A percentile compares a stretch with the other conserved stretches of the same genome.
Evolutionary conservation across 192 early-diverging fungal genomes (phyloP).

Genomic region (Coemansia sp.): DNA sequence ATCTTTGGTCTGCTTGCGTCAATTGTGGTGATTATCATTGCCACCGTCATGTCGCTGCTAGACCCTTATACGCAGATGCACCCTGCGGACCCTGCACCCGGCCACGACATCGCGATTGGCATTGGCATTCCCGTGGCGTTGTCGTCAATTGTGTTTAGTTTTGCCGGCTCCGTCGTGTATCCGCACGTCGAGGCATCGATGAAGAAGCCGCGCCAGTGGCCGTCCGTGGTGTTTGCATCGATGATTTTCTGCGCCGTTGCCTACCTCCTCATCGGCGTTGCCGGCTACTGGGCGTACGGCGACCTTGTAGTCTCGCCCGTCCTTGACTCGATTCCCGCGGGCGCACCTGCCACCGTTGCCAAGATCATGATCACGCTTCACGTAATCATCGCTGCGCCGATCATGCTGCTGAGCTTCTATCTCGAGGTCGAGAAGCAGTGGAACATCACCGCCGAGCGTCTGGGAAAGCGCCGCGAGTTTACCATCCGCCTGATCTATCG

Average conservation of each 20-base stretch:
- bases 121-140: constrained; percentile 63
- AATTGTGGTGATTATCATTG: constrained; percentile 65
- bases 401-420: constrained; percentile 71
- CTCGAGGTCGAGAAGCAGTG: constrained; percentile 65
- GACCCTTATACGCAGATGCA: constrained; percentile 41
- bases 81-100: constrained; percentile 18
- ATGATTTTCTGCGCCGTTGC: constrained; percentile 62
- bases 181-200: constrained; percentile 77
- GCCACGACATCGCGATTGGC: constrained; percentile 37
- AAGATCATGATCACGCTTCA: constrained; percentile 74
- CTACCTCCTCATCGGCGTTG: constrained; percentile 68
- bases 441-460: constrained; percentile 44
- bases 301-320: constrained; percentile 62
- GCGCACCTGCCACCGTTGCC: constrained; percentile 60
- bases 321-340: constrained; percentile 64
- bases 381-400: constrained; percentile 76
- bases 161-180: constrained; percentile 75
- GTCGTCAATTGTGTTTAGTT: constrained; percentile 74
- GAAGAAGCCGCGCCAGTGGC: constrained; percentile 69
- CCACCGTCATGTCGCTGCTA: constrained; percentile 55
- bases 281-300: constrained; percentile 77
- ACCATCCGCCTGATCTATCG: constrained; percentile 58
- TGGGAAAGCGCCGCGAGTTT: constrained; percentile 56
- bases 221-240: constrained; percentile 58
- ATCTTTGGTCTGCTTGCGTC: constrained; percentile 71